Evolutionary conservation across 2,329 filamentous ascomycete genomes (phyloP).

Genomic region (Alternaria triticina): DNA sequence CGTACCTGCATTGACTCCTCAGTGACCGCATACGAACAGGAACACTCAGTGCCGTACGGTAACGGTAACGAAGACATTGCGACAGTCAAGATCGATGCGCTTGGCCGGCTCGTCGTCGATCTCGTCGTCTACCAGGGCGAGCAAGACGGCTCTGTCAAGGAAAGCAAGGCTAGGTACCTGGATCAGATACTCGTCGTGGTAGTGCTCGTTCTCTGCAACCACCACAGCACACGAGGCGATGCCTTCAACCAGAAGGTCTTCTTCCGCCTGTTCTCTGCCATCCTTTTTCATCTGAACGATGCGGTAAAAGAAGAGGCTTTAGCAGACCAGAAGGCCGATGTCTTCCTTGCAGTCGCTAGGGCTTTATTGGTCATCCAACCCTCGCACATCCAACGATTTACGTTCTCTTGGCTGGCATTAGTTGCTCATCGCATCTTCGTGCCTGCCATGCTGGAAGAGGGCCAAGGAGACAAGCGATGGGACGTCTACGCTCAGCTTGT

Average conservation of each 20-base stretch:
- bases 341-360: slow-evolving; percentile 74
- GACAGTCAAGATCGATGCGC: slow-evolving; percentile 74
- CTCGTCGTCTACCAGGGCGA: slow-evolving; percentile 75
- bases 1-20: slow-evolving; percentile 81
- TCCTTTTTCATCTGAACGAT: slow-evolving; percentile 77
- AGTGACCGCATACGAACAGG: slow-evolving; percentile 77
- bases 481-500: slow-evolving; percentile 75
- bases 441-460: slow-evolving; percentile 73
- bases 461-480: slow-evolving; percentile 70
- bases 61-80: slow-evolving; percentile 65
- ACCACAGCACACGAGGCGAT: slow-evolving; percentile 81
- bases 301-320: slow-evolving; percentile 55
- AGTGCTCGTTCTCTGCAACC: slow-evolving; percentile 81
- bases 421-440: slow-evolving; percentile 86
- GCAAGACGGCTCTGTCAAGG: slow-evolving; percentile 63
- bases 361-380: slow-evolving; percentile 79
- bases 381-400: slow-evolving; percentile 77
- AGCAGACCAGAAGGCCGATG: slow-evolving; percentile 66
- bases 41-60: slow-evolving; percentile 63
- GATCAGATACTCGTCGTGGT: slow-evolving; percentile 80
- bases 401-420: slow-evolving; percentile 83
- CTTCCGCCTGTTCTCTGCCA: slow-evolving; percentile 84
- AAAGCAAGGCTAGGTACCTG: slow-evolving; percentile 73
- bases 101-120: slow-evolving; percentile 79
- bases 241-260: slow-evolving; percentile 88